A percentile compares a stretch with the other conserved stretches of the same genome.
Conservation (phyloP, 345 rosid species). For the Populus tremula region DNA sequence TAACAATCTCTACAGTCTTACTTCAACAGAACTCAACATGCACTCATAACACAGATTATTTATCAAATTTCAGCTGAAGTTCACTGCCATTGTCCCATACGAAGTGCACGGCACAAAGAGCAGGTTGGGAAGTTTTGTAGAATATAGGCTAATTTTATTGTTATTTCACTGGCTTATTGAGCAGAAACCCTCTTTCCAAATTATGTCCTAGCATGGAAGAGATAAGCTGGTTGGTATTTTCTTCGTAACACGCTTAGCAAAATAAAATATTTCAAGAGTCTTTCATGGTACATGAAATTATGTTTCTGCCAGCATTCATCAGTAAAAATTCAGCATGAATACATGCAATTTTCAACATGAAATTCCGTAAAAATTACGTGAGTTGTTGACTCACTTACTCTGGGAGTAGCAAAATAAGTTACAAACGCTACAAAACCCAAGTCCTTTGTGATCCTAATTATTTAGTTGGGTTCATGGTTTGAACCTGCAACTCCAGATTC, state of each 20-base stretch:
- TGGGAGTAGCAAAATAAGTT: neutral
- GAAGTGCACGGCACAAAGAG: neutral
- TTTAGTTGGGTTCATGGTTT: neutral
- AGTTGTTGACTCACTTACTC: too few relatives aligned
- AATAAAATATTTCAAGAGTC: neutral
- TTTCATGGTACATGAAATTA: neutral
- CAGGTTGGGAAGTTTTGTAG: neutral
- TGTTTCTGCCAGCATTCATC: neutral
- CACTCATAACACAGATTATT: neutral
- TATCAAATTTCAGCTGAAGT: neutral
- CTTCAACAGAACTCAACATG: neutral
- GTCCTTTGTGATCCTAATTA: neutral
- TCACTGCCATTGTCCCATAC: neutral
- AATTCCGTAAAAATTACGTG: too few relatives aligned
- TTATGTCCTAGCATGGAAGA: neutral
- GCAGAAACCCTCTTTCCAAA: neutral
- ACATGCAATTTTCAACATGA: too few relatives aligned
- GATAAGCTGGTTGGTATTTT: too few relatives aligned
- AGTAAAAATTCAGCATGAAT: neutral
- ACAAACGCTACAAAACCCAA: neutral
- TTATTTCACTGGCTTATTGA: neutral
- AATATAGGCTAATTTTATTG: neutral
- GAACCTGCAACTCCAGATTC: neutral
- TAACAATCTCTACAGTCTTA: too few relatives aligned
- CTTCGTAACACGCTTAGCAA: too few relatives aligned